Evolutionary conservation across 352 stramenopile genomes (phyloP).

Genomic region (Phytophthora crassamura): DNA sequence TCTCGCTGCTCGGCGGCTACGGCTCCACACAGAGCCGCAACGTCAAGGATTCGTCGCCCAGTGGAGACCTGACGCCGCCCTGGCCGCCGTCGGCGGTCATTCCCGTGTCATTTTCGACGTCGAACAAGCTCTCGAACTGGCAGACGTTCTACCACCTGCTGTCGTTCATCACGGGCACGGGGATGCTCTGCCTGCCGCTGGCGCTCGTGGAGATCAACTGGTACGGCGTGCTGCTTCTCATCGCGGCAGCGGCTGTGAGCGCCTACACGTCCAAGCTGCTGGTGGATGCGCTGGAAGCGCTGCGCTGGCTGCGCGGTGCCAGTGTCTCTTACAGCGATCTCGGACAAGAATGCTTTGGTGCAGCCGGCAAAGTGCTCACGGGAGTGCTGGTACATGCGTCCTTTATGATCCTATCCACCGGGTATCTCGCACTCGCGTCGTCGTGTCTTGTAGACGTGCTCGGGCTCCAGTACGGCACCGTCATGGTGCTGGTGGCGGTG

Average conservation of each 20-base stretch:
- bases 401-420: conserved; percentile 68
- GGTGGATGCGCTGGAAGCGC: conserved; percentile 69
- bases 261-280: conserved; percentile 74
- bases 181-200: conserved; percentile 74
- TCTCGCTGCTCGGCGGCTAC: conserved; percentile 27
- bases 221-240: conserved; percentile 71
- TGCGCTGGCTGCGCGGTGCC: conserved; percentile 70
- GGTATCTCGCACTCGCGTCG: conserved; percentile 61
- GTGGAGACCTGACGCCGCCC: conserved; percentile 3
- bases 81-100: conserved; percentile 24
- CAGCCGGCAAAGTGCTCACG: conserved; percentile 47
- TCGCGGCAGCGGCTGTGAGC: conserved; percentile 55
- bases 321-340: conserved; percentile 78
- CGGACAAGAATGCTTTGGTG: conserved; percentile 70
- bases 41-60: conserved; percentile 15
- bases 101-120: conserved; percentile 12
- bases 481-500: conserved; percentile 57
- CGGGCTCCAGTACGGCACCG: conserved; percentile 56
- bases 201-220: conserved; percentile 83
- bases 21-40: conserved; percentile 17
- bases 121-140: conserved; percentile 55
- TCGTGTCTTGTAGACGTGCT: conserved; percentile 70
- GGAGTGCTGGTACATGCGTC: conserved; percentile 57
- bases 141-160: conserved; percentile 76
- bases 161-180: conserved; percentile 79